Evolutionary conservation across 768 basidiomycete species (phyloP).

Genomic region (Termitomyces sp.): DNA sequence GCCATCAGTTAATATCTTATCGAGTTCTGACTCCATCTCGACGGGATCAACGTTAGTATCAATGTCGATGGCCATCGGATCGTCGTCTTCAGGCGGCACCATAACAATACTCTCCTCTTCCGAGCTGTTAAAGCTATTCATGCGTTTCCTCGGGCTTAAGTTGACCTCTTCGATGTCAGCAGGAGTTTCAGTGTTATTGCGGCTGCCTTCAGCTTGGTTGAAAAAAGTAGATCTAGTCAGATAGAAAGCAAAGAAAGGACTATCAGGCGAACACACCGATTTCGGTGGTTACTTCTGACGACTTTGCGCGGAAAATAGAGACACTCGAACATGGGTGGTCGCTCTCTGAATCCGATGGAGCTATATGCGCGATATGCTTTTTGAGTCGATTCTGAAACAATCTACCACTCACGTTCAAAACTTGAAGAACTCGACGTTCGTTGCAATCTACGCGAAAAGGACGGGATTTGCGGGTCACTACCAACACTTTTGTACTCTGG

Average conservation of each 20-base stretch:
- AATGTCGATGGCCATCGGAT: not conserved
- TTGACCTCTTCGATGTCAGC: not conserved
- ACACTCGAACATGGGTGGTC: not conserved
- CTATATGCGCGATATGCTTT: not conserved
- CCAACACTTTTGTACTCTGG: not conserved
- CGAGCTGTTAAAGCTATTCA: not conserved
- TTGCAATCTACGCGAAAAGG: not conserved
- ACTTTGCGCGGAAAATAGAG: not conserved
- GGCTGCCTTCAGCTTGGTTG: not conserved
- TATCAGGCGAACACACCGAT: not conserved
- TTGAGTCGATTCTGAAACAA: too few species aligned
- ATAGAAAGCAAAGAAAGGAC: not conserved
- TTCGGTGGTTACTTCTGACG: not conserved
- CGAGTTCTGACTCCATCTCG: not conserved
- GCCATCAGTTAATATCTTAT: not conserved
- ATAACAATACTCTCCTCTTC: not conserved
- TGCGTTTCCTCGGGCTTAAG: too few species aligned
- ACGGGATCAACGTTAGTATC: not conserved
- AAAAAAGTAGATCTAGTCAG: not conserved
- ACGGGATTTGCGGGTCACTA: constrained; percentile 1
- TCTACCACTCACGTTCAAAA: not conserved
- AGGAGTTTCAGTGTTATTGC: not conserved
- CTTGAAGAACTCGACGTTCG: not conserved
- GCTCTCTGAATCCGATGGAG: not conserved
- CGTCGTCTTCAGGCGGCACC: not conserved